A percentile compares a stretch with the other conserved stretches of the same genome.
Evolutionary conservation across 1,284 basidiomycete genomes (phyloP).

Genomic region (Porogramme epimiltina): DNA sequence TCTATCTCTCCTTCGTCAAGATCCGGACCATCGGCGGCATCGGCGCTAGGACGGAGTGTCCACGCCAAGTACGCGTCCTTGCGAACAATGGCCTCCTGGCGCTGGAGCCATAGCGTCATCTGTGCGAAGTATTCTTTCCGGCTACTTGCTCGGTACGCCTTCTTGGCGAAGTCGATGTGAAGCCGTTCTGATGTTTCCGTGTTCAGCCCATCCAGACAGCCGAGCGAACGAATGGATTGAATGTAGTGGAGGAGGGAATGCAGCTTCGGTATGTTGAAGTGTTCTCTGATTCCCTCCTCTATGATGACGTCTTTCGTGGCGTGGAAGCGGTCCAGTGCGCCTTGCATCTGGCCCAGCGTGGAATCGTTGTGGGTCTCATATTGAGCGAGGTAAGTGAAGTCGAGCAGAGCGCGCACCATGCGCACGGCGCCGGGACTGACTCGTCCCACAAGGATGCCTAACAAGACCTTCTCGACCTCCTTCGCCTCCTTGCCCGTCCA

Average conservation of each 20-base stretch:
- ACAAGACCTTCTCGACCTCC: slow-evolving; percentile 22
- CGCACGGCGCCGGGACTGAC: slow-evolving; percentile 8
- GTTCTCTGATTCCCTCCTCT: slow-evolving; percentile 21
- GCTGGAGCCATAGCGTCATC: slow-evolving; percentile 39
- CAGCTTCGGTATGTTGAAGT: slow-evolving; percentile 35
- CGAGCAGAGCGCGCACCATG: slow-evolving; percentile 22
- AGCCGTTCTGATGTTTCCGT: slow-evolving; percentile 33
- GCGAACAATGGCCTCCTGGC: no score
- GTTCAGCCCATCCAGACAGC: slow-evolving; percentile 31
- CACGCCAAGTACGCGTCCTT: no score
- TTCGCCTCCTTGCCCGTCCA: slow-evolving; percentile 23
- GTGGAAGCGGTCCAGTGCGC: slow-evolving; percentile 31
- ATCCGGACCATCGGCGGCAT: no score
- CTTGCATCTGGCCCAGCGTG: slow-evolving; percentile 26
- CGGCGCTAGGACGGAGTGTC: background rate
- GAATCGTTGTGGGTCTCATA: slow-evolving; percentile 27
- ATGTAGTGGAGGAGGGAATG: slow-evolving; percentile 31
- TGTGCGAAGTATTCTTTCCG: slow-evolving; percentile 35
- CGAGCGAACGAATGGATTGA: slow-evolving; percentile 21
- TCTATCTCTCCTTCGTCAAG: no score
- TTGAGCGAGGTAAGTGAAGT: slow-evolving; percentile 30
- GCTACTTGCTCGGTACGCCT: slow-evolving; percentile 35
- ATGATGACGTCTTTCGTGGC: slow-evolving; percentile 32
- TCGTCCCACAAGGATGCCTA: slow-evolving; percentile 20
- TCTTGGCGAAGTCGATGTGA: slow-evolving; percentile 34